Evolutionary conservation across 2,329 filamentous ascomycete species (phyloP).

Genomic region (Fusarium zealandicum): DNA sequence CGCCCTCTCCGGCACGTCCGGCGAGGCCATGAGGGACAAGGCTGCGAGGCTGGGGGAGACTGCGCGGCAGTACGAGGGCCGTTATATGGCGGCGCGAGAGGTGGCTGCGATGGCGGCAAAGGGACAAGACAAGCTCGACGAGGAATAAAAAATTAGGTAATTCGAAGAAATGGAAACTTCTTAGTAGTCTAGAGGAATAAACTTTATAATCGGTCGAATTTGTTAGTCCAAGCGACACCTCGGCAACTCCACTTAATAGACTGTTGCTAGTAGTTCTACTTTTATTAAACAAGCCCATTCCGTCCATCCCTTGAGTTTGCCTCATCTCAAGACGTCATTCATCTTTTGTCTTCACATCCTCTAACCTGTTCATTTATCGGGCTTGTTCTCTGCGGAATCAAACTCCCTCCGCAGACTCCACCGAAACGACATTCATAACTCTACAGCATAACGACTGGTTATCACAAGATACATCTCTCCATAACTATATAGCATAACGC

Average conservation of each 20-base stretch:
- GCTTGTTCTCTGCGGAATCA: too few relatives aligned
- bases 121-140: background rate
- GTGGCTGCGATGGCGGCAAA: background rate
- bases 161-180: background rate
- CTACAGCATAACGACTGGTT: background rate
- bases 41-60: constrained; percentile 1
- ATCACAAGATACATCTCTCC: too few relatives aligned
- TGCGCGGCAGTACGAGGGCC: constrained; percentile 6
- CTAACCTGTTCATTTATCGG: too few relatives aligned
- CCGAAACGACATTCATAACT: too few relatives aligned
- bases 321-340: constrained; percentile 25
- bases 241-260: constrained; percentile 18
- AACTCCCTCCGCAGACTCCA: too few relatives aligned
- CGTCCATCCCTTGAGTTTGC: background rate
- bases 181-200: background rate
- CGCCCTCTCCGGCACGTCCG: background rate
- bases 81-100: background rate
- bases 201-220: constrained; percentile 5
- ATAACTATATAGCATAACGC: too few relatives aligned
- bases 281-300: too few relatives aligned
- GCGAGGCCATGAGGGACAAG: constrained; percentile 1
- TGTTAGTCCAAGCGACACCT: background rate
- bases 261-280: too few relatives aligned
- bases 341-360: constrained; percentile 1
- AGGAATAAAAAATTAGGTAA: too few relatives aligned